Evolutionary conservation across 495 filamentous ascomycete species (phyloP), one percentile per base, ranked within the genome.

Genomic region (Baudoinia panamericana): DNA sequence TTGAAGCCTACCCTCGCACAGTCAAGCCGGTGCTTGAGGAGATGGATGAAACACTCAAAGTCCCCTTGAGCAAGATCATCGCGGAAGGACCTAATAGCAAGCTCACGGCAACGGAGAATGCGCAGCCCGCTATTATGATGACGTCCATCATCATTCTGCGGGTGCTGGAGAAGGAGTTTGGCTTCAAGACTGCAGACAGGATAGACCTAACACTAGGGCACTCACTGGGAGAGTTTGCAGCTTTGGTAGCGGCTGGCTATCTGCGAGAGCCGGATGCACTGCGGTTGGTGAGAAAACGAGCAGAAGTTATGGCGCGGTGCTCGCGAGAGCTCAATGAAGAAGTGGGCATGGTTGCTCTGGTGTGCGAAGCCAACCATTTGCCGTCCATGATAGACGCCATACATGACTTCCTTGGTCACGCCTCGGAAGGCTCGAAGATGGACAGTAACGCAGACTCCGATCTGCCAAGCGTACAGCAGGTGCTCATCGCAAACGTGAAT

Each of bases 71-170:
- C 24, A 63, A 66, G n/a, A 70, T 88, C 40, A 94, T 97, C 50
- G 70, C 73, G 24, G 63, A 82, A 1, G 88, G 90, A 0, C 82
- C 90, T 0, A 78, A 77, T 48, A 70, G 71, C 16, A 64, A 64
- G 15, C 70, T 97, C 42, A 88, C 82, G 26, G 70, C 72, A 34
- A 95, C 90, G 10, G 74, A 78, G 43, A 84, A 93, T 54, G 80
- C 90, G 8, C 90, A 97, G 60, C 90, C 90, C 0, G 88, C 90
- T 33, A 90, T 96, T 58, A 88, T 97, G 80, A 82, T 87, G 11
- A 84, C 84, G 4, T 92, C 83, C 18, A 72, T 96, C 51, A 65
- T 93, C 18, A 93, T 95, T 47, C 73, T 95, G 24, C 78, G 84
- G 33, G 80, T 97, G 40, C 71, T 97, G 36, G 84, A 96, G 59